These are phyloP conservation scores for Euphorbia celastroides DNA, from an alignment of 441 rosid genomes.

Conservation along the genomic window DNA sequence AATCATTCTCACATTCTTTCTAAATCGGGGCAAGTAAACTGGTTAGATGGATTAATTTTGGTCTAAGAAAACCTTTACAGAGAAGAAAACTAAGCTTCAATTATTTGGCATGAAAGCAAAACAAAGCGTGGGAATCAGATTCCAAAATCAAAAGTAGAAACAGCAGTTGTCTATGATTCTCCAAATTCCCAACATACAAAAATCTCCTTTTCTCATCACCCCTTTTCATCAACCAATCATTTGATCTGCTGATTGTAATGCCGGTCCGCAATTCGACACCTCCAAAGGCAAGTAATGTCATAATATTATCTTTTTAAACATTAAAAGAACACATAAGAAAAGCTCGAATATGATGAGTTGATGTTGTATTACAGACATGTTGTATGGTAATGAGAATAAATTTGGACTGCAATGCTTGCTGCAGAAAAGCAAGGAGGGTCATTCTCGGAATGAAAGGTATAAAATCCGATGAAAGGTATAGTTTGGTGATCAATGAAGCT, in stretches of 20 bases:
- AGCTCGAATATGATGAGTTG: neutral
- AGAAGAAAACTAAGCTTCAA: constrained; percentile 31
- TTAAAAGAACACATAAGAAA: no score
- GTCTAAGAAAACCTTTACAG: constrained; percentile 13
- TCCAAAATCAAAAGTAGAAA: constrained; percentile 23
- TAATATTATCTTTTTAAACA: no score
- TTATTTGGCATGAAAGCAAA: constrained; percentile 15
- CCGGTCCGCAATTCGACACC: constrained; percentile 26
- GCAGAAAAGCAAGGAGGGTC: constrained; percentile 54
- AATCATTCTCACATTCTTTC: neutral
- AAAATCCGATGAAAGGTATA: neutral
- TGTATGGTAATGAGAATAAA: constrained; percentile 61
- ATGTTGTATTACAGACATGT: constrained; percentile 36
- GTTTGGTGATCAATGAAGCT: neutral
- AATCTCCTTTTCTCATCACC: constrained; percentile 8
- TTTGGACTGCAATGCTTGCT: constrained; percentile 74
- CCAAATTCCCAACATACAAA: constrained; percentile 4
- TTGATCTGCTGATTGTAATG: constrained; percentile 16
- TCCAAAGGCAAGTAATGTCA: constrained; percentile 39
- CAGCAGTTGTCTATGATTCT: constrained; percentile 12
- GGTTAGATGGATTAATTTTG: constrained; percentile 3
- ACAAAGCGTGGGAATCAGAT: constrained; percentile 28
- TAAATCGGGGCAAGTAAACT: neutral
- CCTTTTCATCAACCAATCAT: constrained; percentile 13
- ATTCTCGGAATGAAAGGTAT: constrained; percentile 67